phyloP scores from a whole-genome alignment of 129 eudicot genomes.

The Helianthus tuberosus region DNA sequence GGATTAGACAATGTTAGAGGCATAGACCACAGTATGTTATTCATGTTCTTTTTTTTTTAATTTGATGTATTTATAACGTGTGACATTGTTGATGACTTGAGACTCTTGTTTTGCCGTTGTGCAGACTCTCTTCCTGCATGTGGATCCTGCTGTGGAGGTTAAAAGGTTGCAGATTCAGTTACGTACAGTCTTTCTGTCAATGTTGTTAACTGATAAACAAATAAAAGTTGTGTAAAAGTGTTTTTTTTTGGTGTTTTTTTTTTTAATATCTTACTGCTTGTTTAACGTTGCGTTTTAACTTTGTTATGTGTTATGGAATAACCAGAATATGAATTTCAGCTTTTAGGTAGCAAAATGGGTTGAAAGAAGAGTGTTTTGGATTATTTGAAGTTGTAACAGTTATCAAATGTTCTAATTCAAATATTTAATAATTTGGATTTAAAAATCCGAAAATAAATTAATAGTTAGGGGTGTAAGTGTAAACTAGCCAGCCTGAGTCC shows the following conservation, averaged over 20 bases:
- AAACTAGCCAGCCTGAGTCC: too few relatives aligned
- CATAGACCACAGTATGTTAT: conserved; percentile 85
- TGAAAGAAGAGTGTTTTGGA: too few relatives aligned
- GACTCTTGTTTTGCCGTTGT: neutral
- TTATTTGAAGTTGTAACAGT: too few relatives aligned
- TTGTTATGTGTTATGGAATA: neutral
- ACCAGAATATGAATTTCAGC: neutral
- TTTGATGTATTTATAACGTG: neutral
- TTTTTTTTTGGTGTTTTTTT: too few relatives aligned
- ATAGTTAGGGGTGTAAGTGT: too few relatives aligned
- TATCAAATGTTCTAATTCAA: too few relatives aligned
- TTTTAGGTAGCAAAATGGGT: neutral
- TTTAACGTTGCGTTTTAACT: neutral
- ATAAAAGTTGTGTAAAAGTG: conserved; percentile 29
- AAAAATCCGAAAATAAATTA: too few relatives aligned
- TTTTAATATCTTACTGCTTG: neutral
- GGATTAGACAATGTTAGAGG: conserved; percentile 84
- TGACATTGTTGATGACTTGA: neutral
- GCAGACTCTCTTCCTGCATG: conserved; percentile 91
- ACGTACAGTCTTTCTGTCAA: conserved; percentile 17
- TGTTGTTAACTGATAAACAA: conserved; percentile 22
- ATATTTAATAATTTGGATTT: neutral
- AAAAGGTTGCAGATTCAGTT: conserved; percentile 18
- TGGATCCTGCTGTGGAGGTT: conserved; percentile 91
- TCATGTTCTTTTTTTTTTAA: neutral